Evolutionary conservation across 1,284 basidiomycete genomes (phyloP).

Genomic region (Ceratobasidium papillatum): DNA sequence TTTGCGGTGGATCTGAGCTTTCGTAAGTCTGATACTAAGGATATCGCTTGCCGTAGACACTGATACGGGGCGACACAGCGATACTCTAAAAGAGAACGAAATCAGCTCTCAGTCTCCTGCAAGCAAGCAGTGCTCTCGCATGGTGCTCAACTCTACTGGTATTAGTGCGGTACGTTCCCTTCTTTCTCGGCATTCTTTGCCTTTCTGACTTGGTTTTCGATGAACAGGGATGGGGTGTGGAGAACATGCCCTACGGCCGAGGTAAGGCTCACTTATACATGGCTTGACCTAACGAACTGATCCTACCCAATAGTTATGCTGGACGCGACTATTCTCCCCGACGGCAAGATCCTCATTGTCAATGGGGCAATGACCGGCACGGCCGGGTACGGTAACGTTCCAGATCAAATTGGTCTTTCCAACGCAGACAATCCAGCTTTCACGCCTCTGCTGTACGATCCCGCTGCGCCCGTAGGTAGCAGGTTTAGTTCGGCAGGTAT

Average conservation of each 20-base stretch:
- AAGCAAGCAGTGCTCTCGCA: conserved; percentile 71
- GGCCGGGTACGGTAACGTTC: conserved; percentile 87
- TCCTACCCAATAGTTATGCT: conserved; percentile 71
- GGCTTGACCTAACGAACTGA: no score
- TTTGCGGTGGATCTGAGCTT: conserved; percentile 75
- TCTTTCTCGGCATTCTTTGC: no score
- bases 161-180: conserved; percentile 57
- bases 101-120: conserved; percentile 47
- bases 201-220: background rate
- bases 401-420: conserved; percentile 67
- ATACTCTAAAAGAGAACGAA: conserved; percentile 44
- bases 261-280: no score
- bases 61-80: conserved; percentile 45
- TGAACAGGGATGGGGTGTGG: conserved; percentile 71
- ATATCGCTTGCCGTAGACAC: conserved; percentile 46
- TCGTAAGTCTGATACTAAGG: background rate
- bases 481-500: conserved; percentile 72
- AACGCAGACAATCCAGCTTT: conserved; percentile 83
- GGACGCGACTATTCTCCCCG: conserved; percentile 80
- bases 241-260: conserved; percentile 75
- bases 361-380: conserved; percentile 80
- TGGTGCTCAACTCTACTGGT: conserved; percentile 69
- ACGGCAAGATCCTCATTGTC: conserved; percentile 76
- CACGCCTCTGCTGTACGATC: conserved; percentile 78
- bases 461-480: conserved; percentile 62